Evolutionary conservation across 352 stramenopile species (phyloP).

Genomic region (Thalassiosira livingstoniorum): DNA sequence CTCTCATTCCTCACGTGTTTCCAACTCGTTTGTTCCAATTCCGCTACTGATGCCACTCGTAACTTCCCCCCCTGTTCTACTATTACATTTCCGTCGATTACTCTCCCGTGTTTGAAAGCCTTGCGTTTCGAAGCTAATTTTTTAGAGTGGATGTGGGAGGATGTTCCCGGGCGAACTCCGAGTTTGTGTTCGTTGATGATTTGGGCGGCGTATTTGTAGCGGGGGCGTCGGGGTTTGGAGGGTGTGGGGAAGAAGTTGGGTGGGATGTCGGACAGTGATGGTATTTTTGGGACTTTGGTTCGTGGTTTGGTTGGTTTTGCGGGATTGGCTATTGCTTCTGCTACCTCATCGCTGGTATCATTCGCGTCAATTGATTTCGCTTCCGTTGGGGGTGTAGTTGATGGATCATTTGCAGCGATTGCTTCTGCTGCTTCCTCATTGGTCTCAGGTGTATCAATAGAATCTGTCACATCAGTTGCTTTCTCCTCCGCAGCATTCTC

Average conservation of each 20-base stretch:
- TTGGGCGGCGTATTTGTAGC: constrained; percentile 81
- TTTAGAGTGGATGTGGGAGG: too few species aligned
- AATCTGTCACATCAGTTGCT: not conserved
- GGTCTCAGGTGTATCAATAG: not conserved
- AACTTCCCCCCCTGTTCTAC: constrained; percentile 74
- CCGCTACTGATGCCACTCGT: constrained; percentile 66
- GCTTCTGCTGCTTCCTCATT: not conserved
- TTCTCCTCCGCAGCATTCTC: not conserved
- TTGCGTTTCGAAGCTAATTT: constrained; percentile 39
- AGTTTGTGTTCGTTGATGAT: constrained; percentile 72
- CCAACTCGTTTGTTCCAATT: constrained; percentile 76
- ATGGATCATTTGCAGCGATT: not conserved
- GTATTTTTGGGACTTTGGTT: constrained; percentile 29
- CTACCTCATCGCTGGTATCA: constrained; percentile 10
- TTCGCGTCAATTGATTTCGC: constrained; percentile 7
- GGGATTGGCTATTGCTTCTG: not conserved
- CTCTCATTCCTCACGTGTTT: constrained; percentile 71
- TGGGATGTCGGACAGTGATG: constrained; percentile 19
- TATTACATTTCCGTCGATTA: constrained; percentile 69
- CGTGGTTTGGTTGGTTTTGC: not conserved
- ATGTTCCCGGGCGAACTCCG: constrained; percentile 37
- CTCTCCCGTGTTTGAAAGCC: constrained; percentile 38
- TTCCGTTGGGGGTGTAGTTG: too few species aligned
- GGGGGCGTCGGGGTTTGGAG: constrained; percentile 49
- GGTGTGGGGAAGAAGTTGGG: constrained; percentile 54